These are phyloP conservation scores for Alternaria triticimaculans DNA, from an alignment of 2,329 filamentous ascomycete species.

Conservation along the genomic window DNA sequence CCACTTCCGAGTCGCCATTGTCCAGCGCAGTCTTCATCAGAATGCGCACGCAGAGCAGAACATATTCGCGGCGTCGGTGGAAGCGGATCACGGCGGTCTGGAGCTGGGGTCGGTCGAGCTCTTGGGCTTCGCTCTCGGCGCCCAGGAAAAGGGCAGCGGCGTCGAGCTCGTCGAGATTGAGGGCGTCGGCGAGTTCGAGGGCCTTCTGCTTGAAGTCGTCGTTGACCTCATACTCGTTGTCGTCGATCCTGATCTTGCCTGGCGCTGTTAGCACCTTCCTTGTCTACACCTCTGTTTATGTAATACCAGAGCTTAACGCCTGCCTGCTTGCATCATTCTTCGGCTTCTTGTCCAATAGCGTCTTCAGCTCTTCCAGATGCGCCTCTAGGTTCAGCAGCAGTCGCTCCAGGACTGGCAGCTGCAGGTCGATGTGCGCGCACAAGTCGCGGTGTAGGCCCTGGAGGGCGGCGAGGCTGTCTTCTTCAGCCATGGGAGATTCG, in stretches of 20 bases:
- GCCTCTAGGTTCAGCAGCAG: conserved; percentile 69
- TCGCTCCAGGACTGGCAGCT: conserved; percentile 73
- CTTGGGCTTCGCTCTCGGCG: conserved; percentile 71
- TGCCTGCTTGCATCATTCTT: conserved; percentile 79
- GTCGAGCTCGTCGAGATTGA: conserved; percentile 88
- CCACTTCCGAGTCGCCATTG: conserved; percentile 34
- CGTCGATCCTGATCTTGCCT: conserved; percentile 79
- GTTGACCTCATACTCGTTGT: conserved; percentile 80
- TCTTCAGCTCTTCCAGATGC: conserved; percentile 70
- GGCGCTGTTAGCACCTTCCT: conserved; percentile 21
- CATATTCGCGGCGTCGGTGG: conserved; percentile 81
- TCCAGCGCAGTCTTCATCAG: conserved; percentile 72
- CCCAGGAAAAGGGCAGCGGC: conserved; percentile 79
- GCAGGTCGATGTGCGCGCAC: conserved; percentile 73
- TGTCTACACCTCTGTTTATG: background rate
- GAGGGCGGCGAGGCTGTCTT: conserved; percentile 76
- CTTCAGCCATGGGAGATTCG: conserved; percentile 68
- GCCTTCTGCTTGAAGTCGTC: conserved; percentile 84
- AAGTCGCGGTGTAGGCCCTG: conserved; percentile 88
- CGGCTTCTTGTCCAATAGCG: conserved; percentile 75
- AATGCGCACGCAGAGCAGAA: conserved; percentile 83
- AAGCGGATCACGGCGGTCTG: conserved; percentile 85
- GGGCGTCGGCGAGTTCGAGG: conserved; percentile 81
- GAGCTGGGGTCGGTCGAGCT: conserved; percentile 74
- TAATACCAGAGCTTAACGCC: conserved; percentile 56